Conservation (phyloP, 2,329 filamentous ascomycete species). For the Aspergillus arachidicola region DNA sequence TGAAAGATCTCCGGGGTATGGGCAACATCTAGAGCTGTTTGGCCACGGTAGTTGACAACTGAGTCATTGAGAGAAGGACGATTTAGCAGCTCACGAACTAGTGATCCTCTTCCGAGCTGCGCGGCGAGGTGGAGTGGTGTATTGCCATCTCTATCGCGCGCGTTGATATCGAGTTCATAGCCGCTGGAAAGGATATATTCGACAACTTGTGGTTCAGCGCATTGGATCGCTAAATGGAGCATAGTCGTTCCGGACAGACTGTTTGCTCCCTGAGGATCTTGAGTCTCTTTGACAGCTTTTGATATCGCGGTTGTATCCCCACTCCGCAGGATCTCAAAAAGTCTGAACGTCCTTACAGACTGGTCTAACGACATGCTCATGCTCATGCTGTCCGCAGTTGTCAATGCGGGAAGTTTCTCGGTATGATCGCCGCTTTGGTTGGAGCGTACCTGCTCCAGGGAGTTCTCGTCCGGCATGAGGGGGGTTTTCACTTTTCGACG, state of each 20-base stretch:
- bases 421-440: slow-evolving; percentile 27
- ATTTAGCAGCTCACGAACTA: slow-evolving; percentile 83
- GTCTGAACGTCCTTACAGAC: slow-evolving; percentile 89
- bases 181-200: slow-evolving; percentile 86
- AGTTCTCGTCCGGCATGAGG: slow-evolving; percentile 25
- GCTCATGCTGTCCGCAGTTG: slow-evolving; percentile 35
- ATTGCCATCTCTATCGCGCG: slow-evolving; percentile 89
- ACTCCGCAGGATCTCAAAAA: slow-evolving; percentile 88
- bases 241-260: slow-evolving; percentile 74
- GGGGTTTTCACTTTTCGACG: slow-evolving; percentile 26
- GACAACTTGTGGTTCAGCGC: slow-evolving; percentile 87
- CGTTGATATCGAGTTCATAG: slow-evolving; percentile 79
- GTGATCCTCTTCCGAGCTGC: slow-evolving; percentile 73
- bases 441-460: slow-evolving; percentile 31
- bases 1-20: slow-evolving; percentile 95
- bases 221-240: slow-evolving; percentile 91
- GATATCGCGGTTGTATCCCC: slow-evolving; percentile 91
- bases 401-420: slow-evolving; percentile 38
- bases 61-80: slow-evolving; percentile 86
- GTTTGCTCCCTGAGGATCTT: slow-evolving; percentile 53
- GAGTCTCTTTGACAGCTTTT: slow-evolving; percentile 69
- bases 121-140: slow-evolving; percentile 89
- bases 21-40: slow-evolving; percentile 83
- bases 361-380: slow-evolving; percentile 72
- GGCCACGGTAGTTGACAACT: slow-evolving; percentile 79